These are phyloP conservation scores for Cyberlindnera xylosilytica DNA, from an alignment of 805 yeast genomes.

Conservation along the genomic window DNA sequence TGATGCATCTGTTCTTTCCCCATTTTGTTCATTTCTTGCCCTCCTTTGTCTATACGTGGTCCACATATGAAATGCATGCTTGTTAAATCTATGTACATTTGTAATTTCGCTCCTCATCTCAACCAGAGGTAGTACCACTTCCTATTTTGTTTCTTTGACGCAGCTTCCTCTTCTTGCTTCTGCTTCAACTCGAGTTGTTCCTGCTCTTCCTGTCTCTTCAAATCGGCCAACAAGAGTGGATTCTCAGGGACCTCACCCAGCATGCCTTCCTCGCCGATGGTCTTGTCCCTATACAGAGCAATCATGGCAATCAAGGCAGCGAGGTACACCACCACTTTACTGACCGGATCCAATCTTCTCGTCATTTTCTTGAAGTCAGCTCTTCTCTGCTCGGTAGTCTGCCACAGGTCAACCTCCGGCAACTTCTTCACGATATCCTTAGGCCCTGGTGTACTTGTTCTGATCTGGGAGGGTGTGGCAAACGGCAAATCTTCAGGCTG, in stretches of 20 bases:
- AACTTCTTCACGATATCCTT: slow-evolving; percentile 30
- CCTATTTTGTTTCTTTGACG: neutral
- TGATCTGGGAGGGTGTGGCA: slow-evolving; percentile 35
- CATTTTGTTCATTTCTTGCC: too few relatives aligned
- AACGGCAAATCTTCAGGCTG: slow-evolving; percentile 65
- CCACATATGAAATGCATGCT: neutral
- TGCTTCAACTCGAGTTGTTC: slow-evolving; percentile 14
- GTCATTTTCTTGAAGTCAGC: slow-evolving; percentile 44
- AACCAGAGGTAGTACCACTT: slow-evolving; percentile 30
- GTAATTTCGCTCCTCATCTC: slow-evolving; percentile 10
- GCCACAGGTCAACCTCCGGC: slow-evolving; percentile 37
- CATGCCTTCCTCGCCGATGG: slow-evolving; percentile 39
- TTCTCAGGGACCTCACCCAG: slow-evolving; percentile 36
- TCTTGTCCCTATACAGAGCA: slow-evolving; percentile 56
- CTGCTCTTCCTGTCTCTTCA: slow-evolving; percentile 23
- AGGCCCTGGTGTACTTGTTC: slow-evolving; percentile 12
- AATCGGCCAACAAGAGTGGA: slow-evolving; percentile 37
- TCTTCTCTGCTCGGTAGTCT: slow-evolving; percentile 42
- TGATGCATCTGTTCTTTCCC: too few relatives aligned
- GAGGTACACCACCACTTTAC: slow-evolving; percentile 50
- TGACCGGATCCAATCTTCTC: slow-evolving; percentile 52
- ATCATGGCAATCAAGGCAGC: slow-evolving; percentile 44
- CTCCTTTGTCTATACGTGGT: neutral
- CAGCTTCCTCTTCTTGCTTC: slow-evolving; percentile 9
- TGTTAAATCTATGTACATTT: neutral